Evolutionary conservation across 1,284 basidiomycete genomes (phyloP).

Genomic region (Mycosarcoma maydis): DNA sequence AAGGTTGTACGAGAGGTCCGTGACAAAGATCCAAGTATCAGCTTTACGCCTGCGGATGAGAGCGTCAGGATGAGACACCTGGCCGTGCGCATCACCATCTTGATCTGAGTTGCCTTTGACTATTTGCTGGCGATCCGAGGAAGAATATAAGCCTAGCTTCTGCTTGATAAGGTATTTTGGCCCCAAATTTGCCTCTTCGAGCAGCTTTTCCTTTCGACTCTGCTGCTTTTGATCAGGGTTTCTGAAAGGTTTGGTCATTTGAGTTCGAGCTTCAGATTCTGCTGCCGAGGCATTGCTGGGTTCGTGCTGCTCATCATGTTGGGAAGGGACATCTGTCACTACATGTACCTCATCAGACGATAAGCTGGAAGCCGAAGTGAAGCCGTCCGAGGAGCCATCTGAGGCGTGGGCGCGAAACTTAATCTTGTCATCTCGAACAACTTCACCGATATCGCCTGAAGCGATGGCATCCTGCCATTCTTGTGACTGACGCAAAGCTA

Average conservation of each 20-base stretch:
- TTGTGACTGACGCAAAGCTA: slow-evolving; percentile 40
- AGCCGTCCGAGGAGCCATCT: slow-evolving; percentile 22
- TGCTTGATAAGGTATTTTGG: slow-evolving; percentile 47
- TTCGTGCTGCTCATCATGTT: background rate
- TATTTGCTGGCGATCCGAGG: slow-evolving; percentile 34
- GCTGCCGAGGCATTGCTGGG: no score
- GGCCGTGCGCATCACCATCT: background rate
- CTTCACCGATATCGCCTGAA: slow-evolving; percentile 26
- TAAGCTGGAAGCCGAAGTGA: slow-evolving; percentile 25
- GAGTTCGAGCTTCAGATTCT: background rate
- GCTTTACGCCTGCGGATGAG: slow-evolving; percentile 37
- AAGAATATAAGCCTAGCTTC: slow-evolving; percentile 39
- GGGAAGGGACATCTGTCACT: background rate
- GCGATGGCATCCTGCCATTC: slow-evolving; percentile 42
- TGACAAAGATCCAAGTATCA: slow-evolving; percentile 52
- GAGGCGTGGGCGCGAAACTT: slow-evolving; percentile 32
- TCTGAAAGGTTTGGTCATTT: background rate
- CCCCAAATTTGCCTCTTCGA: slow-evolving; percentile 38
- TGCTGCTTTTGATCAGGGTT: slow-evolving; percentile 40
- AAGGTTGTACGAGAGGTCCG: slow-evolving; percentile 43
- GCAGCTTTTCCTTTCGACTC: slow-evolving; percentile 32
- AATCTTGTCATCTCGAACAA: slow-evolving; percentile 48
- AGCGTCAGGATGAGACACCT: slow-evolving; percentile 13
- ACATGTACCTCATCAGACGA: background rate
- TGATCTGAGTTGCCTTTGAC: slow-evolving; percentile 16